phyloP scores from a whole-genome alignment of 2,329 filamentous ascomycete genomes.

The Rhinocladiella similis region DNA sequence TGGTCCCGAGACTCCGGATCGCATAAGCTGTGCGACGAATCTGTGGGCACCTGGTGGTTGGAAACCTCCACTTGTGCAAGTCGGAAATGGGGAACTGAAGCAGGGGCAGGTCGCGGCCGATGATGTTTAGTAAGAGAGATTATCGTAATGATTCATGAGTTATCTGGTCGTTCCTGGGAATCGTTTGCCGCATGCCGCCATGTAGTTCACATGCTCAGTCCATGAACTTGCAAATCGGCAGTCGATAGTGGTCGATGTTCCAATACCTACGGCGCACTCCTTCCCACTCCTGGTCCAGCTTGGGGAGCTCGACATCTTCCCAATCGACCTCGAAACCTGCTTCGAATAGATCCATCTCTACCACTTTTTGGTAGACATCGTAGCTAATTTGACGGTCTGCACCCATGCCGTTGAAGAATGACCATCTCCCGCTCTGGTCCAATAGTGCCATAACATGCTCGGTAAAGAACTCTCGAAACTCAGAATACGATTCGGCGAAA shows the following conservation, averaged over 20 bases:
- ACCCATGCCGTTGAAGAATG: slow-evolving; percentile 75
- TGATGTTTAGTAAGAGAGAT: background rate
- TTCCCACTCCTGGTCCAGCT: slow-evolving; percentile 78
- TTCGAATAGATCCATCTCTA: slow-evolving; percentile 86
- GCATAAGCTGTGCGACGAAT: no score
- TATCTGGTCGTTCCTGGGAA: no score
- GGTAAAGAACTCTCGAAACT: slow-evolving; percentile 82
- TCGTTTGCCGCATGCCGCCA: no score
- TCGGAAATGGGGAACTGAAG: background rate
- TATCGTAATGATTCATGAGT: no score
- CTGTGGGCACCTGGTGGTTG: no score
- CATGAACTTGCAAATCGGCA: slow-evolving; percentile 39
- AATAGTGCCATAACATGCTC: slow-evolving; percentile 82
- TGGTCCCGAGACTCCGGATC: no score
- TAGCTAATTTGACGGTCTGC: slow-evolving; percentile 92
- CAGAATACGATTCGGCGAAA: slow-evolving; percentile 88
- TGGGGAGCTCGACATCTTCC: slow-evolving; percentile 74
- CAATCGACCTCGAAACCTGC: slow-evolving; percentile 88
- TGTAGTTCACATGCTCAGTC: slow-evolving; percentile 13
- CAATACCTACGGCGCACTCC: slow-evolving; percentile 88
- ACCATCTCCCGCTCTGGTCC: slow-evolving; percentile 60
- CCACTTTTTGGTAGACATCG: slow-evolving; percentile 90
- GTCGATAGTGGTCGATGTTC: slow-evolving; percentile 65
- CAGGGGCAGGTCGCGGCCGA: background rate
- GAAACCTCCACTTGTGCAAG: no score